Evolutionary conservation across 257 asterid species (phyloP).

Genomic region (Solanum infundibuliforme): DNA sequence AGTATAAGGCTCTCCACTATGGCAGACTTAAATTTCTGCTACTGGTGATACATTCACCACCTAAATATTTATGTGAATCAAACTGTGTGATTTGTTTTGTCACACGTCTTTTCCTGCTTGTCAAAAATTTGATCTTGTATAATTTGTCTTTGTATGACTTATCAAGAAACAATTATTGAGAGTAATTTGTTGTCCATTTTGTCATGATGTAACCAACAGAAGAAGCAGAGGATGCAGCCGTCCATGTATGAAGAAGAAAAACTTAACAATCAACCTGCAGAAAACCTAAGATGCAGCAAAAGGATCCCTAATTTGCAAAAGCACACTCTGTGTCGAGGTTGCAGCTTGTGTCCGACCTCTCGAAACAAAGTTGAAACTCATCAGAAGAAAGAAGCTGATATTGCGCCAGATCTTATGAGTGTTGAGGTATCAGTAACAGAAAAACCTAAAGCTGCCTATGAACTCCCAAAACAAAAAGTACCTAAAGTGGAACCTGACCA

Average conservation of each 20-base stretch:
- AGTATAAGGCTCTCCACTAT: neutral
- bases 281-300: constrained; percentile 42
- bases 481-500: constrained; percentile 33
- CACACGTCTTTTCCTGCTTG: neutral
- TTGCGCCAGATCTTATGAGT: constrained; percentile 2
- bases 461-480: constrained; percentile 11
- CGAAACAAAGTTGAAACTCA: constrained; percentile 8
- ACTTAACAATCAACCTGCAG: constrained; percentile 16
- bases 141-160: neutral
- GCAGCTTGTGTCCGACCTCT: constrained; percentile 22
- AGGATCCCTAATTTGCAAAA: constrained; percentile 24
- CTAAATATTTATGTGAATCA: neutral
- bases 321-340: constrained; percentile 26
- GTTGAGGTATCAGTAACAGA: constrained; percentile 7
- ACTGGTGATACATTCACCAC: neutral
- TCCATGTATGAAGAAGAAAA: constrained; percentile 46
- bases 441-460: constrained; percentile 5
- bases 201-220: constrained; percentile 22
- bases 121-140: neutral
- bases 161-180: neutral
- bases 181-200: neutral
- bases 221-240: constrained; percentile 57
- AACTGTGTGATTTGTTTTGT: neutral
- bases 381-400: constrained; percentile 12
- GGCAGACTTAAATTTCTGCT: neutral